Conservation (phyloP, 106 monocot genomes). For the Vanilla planifolia region DNA sequence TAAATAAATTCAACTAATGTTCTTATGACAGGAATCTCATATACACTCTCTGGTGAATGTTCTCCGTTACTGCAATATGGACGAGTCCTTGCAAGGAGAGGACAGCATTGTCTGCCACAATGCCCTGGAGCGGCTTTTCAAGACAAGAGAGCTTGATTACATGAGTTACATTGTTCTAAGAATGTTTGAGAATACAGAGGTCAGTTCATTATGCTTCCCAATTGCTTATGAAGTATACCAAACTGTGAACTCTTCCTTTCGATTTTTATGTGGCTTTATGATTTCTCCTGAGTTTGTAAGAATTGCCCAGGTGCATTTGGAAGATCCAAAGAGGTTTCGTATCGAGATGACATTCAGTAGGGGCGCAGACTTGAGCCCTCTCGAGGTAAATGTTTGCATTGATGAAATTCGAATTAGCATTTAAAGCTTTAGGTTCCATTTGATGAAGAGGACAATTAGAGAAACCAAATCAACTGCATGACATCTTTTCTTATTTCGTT, state of each 20-base stretch:
- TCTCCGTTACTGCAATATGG: slow-evolving; percentile 87
- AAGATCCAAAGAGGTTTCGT: slow-evolving; percentile 89
- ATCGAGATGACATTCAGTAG: slow-evolving; percentile 94
- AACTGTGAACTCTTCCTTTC: no score
- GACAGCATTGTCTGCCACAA: slow-evolving; percentile 70
- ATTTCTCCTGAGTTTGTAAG: no score
- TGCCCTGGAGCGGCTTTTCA: slow-evolving; percentile 66
- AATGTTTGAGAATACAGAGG: slow-evolving; percentile 98
- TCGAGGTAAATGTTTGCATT: slow-evolving; percentile 44
- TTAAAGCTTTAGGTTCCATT: no score
- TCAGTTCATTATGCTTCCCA: slow-evolving; percentile 15
- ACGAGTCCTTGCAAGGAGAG: slow-evolving; percentile 84
- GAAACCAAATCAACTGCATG: no score
- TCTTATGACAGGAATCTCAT: slow-evolving; percentile 79
- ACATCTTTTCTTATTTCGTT: no score
- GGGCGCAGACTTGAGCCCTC: slow-evolving; percentile 90
- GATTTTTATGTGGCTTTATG: no score
- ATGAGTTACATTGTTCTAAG: slow-evolving; percentile 97
- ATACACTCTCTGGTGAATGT: slow-evolving; percentile 99
- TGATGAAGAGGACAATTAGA: no score
- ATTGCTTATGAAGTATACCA: no score
- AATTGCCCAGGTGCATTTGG: slow-evolving; percentile 58
- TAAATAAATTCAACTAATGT: not conserved
- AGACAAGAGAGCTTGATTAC: slow-evolving; percentile 93
- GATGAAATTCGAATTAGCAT: no score